Evolutionary conservation across 1,139 yeast species (phyloP).

Genomic region (Diutina neorugosa): DNA sequence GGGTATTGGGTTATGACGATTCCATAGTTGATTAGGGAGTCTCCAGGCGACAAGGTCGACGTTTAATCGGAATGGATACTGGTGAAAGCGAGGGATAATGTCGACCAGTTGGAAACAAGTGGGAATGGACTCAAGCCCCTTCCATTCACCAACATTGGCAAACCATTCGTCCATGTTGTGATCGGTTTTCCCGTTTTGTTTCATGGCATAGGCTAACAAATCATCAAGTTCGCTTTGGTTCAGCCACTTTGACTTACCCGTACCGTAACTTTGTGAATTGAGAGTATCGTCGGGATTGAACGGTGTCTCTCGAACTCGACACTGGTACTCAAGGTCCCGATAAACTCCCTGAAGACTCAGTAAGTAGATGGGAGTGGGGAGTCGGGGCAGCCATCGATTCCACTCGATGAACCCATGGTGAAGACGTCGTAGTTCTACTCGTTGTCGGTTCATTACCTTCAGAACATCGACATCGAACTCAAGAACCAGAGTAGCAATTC

Average conservation of each 20-base stretch:
- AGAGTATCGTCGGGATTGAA: background rate
- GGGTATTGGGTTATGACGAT: background rate
- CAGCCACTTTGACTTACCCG: background rate
- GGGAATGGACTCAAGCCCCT: conserved; percentile 11
- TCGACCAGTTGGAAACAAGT: conserved; percentile 21
- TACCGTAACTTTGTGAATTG: background rate
- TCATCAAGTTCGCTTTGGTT: conserved; percentile 10
- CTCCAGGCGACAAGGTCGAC: background rate
- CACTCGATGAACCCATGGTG: conserved; percentile 39
- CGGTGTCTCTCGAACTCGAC: conserved; percentile 22
- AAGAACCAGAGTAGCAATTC: conserved; percentile 50
- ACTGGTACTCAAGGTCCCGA: conserved; percentile 47
- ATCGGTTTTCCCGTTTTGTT: conserved; percentile 13
- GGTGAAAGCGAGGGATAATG: conserved; percentile 8
- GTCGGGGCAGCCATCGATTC: background rate
- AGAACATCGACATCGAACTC: conserved; percentile 61
- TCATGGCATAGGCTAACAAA: conserved; percentile 20
- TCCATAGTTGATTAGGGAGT: background rate
- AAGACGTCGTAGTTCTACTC: conserved; percentile 29
- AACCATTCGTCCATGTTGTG: conserved; percentile 3
- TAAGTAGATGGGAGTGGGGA: conserved; percentile 21
- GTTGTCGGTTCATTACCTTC: conserved; percentile 42
- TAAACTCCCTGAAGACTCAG: conserved; percentile 51
- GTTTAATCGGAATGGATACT: background rate
- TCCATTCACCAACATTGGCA: background rate